These are phyloP conservation scores for Microbotryomycetes sp. DNA, from an alignment of 1,284 basidiomycete species.

Conservation along the genomic window DNA sequence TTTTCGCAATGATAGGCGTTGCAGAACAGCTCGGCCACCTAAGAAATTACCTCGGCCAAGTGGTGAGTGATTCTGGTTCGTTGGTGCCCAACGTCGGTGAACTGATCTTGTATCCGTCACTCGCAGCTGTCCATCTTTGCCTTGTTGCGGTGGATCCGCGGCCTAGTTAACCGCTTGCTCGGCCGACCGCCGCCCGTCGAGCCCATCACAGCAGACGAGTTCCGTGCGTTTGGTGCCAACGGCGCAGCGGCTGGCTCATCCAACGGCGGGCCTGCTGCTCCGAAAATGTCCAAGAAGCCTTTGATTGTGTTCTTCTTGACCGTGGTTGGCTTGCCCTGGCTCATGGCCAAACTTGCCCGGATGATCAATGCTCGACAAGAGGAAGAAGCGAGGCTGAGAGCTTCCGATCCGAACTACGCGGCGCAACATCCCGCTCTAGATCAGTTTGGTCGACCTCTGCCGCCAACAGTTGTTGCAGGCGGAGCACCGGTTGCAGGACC, in stretches of 20 bases:
- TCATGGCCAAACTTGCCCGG: conserved; percentile 83
- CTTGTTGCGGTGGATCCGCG: conserved; percentile 71
- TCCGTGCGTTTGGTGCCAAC: conserved; percentile 28
- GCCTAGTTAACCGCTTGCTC: conserved; percentile 39
- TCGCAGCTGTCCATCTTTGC: conserved; percentile 56
- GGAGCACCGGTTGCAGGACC: conserved; percentile 32
- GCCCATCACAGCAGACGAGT: conserved; percentile 24
- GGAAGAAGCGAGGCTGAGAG: conserved; percentile 38
- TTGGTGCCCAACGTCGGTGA: neutral
- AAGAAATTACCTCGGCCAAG: conserved; percentile 85
- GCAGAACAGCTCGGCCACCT: conserved; percentile 83
- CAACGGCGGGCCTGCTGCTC: conserved; percentile 45
- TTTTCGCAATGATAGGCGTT: conserved; percentile 98
- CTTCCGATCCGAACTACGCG: conserved; percentile 38
- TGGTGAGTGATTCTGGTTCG: conserved; percentile 53
- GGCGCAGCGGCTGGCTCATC: conserved; percentile 7
- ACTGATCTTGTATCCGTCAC: neutral
- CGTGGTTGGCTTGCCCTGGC: conserved; percentile 87
- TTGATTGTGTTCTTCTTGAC: conserved; percentile 90
- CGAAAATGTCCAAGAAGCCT: conserved; percentile 59
- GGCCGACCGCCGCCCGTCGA: conserved; percentile 13
- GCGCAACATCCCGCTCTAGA: conserved; percentile 33
- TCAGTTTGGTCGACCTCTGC: conserved; percentile 35
- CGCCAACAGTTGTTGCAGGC: conserved; percentile 43
- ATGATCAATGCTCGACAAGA: conserved; percentile 60